Evolutionary conservation across 805 yeast species (phyloP).

Genomic region (Cyberlindnera lachancei): DNA sequence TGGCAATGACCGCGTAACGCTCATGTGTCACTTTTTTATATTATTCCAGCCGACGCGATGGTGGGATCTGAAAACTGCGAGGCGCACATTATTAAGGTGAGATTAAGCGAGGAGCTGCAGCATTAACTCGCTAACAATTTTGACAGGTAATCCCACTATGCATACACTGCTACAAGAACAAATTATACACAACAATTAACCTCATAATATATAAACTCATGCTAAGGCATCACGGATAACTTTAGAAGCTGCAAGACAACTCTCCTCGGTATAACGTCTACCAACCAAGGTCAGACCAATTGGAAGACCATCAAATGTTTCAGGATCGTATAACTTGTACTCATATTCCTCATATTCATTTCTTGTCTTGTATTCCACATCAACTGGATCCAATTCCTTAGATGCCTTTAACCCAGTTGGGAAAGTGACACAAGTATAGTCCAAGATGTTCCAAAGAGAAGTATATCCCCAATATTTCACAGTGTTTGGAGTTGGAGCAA

Average conservation of each 20-base stretch:
- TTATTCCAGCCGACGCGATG: too few species aligned
- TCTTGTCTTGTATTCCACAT: slow-evolving; percentile 16
- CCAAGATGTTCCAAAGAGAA: slow-evolving; percentile 63
- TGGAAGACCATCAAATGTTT: slow-evolving; percentile 47
- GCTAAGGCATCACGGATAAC: slow-evolving; percentile 22
- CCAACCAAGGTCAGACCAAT: slow-evolving; percentile 44
- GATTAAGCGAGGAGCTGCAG: too few species aligned
- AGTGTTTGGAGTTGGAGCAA: slow-evolving; percentile 60
- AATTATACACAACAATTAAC: too few species aligned
- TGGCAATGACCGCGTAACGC: too few species aligned
- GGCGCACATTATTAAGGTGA: too few species aligned
- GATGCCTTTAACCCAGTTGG: slow-evolving; percentile 40
- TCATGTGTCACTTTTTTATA: too few species aligned
- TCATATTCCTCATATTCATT: slow-evolving; percentile 28
- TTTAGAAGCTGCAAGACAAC: slow-evolving; percentile 37
- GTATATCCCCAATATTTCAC: slow-evolving; percentile 79
- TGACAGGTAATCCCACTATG: too few species aligned
- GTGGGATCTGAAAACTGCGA: too few species aligned
- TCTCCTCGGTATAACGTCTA: slow-evolving; percentile 43
- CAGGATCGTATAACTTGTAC: slow-evolving; percentile 28
- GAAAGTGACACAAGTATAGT: slow-evolving; percentile 57
- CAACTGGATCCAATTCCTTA: slow-evolving; percentile 39
- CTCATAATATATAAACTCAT: too few species aligned
- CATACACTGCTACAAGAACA: too few species aligned
- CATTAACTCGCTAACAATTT: too few species aligned